Base-by-base conservation (phyloP, 345 rosid species). In the Eutrema yunnanense region DNA sequence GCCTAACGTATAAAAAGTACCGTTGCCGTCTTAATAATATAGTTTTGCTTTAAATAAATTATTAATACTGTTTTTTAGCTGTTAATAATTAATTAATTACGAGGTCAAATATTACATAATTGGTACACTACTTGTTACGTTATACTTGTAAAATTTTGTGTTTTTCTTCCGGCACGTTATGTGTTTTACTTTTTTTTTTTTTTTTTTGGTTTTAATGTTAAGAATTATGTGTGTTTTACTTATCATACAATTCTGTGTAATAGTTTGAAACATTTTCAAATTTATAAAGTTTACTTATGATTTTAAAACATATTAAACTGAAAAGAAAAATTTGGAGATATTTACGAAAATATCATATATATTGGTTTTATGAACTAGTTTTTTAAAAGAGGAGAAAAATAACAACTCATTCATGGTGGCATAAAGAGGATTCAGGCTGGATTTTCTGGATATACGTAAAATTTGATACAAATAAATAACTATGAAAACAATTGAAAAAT, bases 1-100 rank as follows among this genome's bases (percentile, higher is more conserved):
- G 55, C 37, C 13, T 65, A 59, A 70, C 74, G 66, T 59, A 33
- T 44, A n/a, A 33, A 27, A 60, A 10, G 13, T 40, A 71, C 22
- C 42, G 51, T 71, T 59, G 16, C 41, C 32, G 42, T 60, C 6
- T 38, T 19, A 19, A 1, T 19, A 19, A 19, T 19, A 19, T 19
- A 19, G 22, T 19, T 19, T 19, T 19, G 22, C 22, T 19, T 19
- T 19, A 19, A 19, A 19, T 19, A 19, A 19, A 19, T 66, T n/a
- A 38, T 52, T 5, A 38, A 66, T 9, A 29, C 12, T 16, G 12
- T 37, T 37, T 62, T 26, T 50, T 12, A 12, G 44, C 5, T 38
- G 53, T 36, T 19, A 34, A 36, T 6, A 11, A 1, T 22, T 22
- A 22, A 22, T 22, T 1, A 48, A 33, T 47, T 10, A 6, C 33